Evolutionary conservation across 805 yeast species (phyloP).

Genomic region (Grigorovia humatica): DNA sequence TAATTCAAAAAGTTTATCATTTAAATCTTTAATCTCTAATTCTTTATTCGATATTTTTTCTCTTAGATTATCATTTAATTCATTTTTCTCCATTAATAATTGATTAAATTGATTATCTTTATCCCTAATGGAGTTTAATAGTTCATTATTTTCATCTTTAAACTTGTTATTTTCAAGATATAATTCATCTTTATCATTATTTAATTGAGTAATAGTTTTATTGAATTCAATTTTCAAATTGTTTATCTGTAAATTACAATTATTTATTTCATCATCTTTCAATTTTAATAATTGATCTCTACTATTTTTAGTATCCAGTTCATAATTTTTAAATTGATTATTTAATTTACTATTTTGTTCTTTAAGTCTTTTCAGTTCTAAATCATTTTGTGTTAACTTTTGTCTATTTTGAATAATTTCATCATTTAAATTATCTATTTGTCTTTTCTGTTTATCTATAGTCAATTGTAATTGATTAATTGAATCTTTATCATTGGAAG

Average conservation of each 20-base stretch:
- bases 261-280: not conserved
- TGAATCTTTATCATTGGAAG: not conserved
- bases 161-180: not conserved
- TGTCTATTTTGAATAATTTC: not conserved
- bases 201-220: not conserved
- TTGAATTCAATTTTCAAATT: not conserved
- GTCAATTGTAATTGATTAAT: not conserved
- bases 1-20: not conserved
- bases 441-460: not conserved
- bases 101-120: slow-evolving; percentile 8
- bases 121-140: slow-evolving; percentile 4
- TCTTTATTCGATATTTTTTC: not conserved
- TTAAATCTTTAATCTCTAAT: not conserved
- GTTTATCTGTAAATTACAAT: not conserved
- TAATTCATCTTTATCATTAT: not conserved
- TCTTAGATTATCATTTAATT: not conserved
- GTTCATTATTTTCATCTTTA: not conserved
- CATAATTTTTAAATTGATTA: not conserved
- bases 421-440: not conserved
- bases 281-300: not conserved
- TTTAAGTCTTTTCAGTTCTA: not conserved
- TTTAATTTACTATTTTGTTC: not conserved
- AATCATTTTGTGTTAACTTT: not conserved
- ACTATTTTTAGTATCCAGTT: not conserved
- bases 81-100: slow-evolving; percentile 2